Evolutionary conservation across 768 basidiomycete genomes (phyloP).

Genomic region (Tulasnella sp.): DNA sequence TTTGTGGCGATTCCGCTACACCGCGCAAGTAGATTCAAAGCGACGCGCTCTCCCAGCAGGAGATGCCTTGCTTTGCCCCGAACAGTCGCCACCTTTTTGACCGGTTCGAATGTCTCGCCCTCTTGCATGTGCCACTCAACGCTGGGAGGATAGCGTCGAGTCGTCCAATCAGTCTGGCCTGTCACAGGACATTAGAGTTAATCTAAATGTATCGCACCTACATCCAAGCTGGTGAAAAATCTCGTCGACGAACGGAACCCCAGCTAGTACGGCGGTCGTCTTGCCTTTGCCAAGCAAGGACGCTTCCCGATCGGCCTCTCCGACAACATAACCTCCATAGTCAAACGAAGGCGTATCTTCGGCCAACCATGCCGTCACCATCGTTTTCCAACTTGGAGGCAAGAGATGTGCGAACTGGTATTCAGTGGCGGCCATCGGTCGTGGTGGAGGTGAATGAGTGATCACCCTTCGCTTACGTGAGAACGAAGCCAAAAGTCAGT

Average conservation of each 20-base stretch:
- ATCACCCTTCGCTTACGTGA: background rate
- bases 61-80: slow-evolving; percentile 78
- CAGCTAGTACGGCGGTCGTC: slow-evolving; percentile 69
- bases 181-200: background rate
- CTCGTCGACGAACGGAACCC: slow-evolving; percentile 91
- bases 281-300: slow-evolving; percentile 85
- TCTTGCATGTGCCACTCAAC: slow-evolving; percentile 91
- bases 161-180: background rate
- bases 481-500: background rate
- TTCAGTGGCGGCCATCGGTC: background rate
- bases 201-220: slow-evolving; percentile 46
- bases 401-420: slow-evolving; percentile 47
- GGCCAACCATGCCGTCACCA: slow-evolving; percentile 70
- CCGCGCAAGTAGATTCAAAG: slow-evolving; percentile 83
- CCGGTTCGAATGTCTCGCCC: slow-evolving; percentile 67
- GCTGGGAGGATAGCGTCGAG: slow-evolving; percentile 31
- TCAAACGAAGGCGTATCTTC: slow-evolving; percentile 97
- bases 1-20: slow-evolving; percentile 96
- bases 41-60: slow-evolving; percentile 85
- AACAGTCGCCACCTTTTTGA: slow-evolving; percentile 83
- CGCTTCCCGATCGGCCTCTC: slow-evolving; percentile 76
- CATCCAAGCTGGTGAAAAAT: slow-evolving; percentile 83
- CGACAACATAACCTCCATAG: slow-evolving; percentile 92
- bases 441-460: slow-evolving; percentile 3
- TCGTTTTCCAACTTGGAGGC: slow-evolving; percentile 83